Percentiles rank a stretch among this genome's conserved stretches.
Conservation (phyloP, 805 yeast genomes). For the Metschnikowia cubensis region DNA sequence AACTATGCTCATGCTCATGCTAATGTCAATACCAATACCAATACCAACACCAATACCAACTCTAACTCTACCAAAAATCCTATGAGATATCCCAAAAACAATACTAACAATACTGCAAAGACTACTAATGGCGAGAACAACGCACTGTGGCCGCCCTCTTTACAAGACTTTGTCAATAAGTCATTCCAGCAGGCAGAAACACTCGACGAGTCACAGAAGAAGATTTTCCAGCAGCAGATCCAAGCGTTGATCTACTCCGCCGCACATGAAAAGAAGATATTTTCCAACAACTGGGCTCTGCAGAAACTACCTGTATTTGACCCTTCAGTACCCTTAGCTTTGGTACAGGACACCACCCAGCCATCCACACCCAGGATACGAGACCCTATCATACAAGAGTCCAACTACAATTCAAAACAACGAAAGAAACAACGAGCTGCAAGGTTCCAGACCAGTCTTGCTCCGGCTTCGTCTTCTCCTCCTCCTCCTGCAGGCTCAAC, state of each 20-base stretch:
- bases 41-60: neutral
- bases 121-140: neutral
- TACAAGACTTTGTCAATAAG: conserved; percentile 47
- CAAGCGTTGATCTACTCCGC: conserved; percentile 49
- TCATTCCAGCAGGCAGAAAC: conserved; percentile 40
- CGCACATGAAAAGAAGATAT: conserved; percentile 38
- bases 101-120: neutral
- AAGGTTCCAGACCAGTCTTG: conserved; percentile 37
- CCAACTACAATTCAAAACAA: conserved; percentile 24
- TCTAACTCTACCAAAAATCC: neutral
- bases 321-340: conserved; percentile 5
- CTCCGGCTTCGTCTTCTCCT: conserved; percentile 2
- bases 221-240: conserved; percentile 46
- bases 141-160: conserved; percentile 50
- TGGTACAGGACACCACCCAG: conserved; percentile 10
- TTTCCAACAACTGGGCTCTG: conserved; percentile 50
- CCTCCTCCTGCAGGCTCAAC: conserved; percentile 7
- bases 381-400: neutral
- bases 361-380: neutral
- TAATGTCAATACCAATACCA: neutral
- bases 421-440: conserved; percentile 43
- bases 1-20: neutral
- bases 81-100: too few species aligned
- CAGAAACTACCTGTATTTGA: conserved; percentile 48
- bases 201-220: conserved; percentile 32